phyloP scores from a whole-genome alignment of 2,329 filamentous ascomycete genomes.

The Rutstroemia sp. region DNA sequence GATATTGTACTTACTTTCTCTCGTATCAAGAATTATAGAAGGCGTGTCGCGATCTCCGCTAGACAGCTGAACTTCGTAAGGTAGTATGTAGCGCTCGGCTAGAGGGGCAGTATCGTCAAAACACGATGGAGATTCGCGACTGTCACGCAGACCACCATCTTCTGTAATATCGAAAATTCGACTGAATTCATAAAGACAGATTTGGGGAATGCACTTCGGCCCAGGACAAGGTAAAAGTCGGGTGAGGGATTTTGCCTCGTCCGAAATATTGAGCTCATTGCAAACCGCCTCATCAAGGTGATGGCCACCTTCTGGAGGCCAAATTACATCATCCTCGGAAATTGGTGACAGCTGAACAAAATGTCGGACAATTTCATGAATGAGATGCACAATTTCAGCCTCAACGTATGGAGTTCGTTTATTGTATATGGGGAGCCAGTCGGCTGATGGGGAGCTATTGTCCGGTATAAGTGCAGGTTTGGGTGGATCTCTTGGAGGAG shows the following conservation, averaged over 20 bases:
- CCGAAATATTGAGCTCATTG: not conserved
- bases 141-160: not conserved
- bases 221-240: not conserved
- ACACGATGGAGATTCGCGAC: not conserved
- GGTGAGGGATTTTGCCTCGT: not conserved
- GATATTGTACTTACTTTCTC: too few relatives aligned
- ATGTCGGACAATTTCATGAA: not conserved
- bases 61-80: too few relatives aligned
- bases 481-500: not conserved
- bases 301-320: not conserved
- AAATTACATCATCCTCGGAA: not conserved
- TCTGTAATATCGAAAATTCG: not conserved
- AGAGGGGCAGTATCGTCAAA: not conserved
- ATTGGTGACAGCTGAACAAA: not conserved
- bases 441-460: not conserved
- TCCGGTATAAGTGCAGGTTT: not conserved
- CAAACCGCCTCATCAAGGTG: not conserved
- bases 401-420: not conserved
- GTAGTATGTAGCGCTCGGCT: not conserved
- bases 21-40: too few relatives aligned
- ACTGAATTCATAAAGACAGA: not conserved
- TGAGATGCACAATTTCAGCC: not conserved
- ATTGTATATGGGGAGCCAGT: not conserved
- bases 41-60: too few relatives aligned
- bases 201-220: too few relatives aligned